Conservation (phyloP, 2,329 filamentous ascomycete species). For the Calonectria pseudoreteaudii region DNA sequence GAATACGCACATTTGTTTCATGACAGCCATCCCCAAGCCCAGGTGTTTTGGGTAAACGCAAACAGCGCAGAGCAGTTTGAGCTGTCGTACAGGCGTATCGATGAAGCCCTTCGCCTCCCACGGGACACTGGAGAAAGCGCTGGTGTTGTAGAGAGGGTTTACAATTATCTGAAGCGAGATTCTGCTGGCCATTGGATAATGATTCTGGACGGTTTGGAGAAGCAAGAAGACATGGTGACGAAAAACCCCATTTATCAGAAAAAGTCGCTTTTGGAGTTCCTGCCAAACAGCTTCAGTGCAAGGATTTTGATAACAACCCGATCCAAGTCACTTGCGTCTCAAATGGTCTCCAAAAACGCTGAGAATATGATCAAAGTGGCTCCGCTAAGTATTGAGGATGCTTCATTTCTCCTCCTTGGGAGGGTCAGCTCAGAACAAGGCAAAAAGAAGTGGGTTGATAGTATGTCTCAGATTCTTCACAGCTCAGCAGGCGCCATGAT, state of each 20-base stretch:
- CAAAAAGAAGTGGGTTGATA: neutral
- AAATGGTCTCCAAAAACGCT: neutral
- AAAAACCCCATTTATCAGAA: neutral
- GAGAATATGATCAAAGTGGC: conserved; percentile 5
- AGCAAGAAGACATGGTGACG: neutral
- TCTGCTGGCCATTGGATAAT: conserved; percentile 19
- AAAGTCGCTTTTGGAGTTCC: conserved; percentile 14
- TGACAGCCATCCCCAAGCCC: neutral
- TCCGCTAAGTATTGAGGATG: neutral
- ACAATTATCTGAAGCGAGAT: conserved; percentile 1
- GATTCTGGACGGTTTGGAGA: conserved; percentile 19
- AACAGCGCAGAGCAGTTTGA: conserved; percentile 17
- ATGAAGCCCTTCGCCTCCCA: neutral
- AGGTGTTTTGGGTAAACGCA: conserved; percentile 23
- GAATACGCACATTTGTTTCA: conserved; percentile 20
- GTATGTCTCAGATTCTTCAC: neutral
- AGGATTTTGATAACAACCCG: conserved; percentile 14
- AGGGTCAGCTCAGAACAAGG: neutral
- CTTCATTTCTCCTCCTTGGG: conserved; percentile 13
- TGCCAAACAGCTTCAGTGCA: conserved; percentile 7
- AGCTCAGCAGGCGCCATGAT: conserved; percentile 5
- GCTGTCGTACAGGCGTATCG: conserved; percentile 16
- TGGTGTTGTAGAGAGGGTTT: neutral
- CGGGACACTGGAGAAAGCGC: neutral
- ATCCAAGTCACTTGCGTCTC: neutral